Evolutionary conservation across 2,329 filamentous ascomycete genomes (phyloP).

Genomic region (Aaosphaeria pasadenensis): DNA sequence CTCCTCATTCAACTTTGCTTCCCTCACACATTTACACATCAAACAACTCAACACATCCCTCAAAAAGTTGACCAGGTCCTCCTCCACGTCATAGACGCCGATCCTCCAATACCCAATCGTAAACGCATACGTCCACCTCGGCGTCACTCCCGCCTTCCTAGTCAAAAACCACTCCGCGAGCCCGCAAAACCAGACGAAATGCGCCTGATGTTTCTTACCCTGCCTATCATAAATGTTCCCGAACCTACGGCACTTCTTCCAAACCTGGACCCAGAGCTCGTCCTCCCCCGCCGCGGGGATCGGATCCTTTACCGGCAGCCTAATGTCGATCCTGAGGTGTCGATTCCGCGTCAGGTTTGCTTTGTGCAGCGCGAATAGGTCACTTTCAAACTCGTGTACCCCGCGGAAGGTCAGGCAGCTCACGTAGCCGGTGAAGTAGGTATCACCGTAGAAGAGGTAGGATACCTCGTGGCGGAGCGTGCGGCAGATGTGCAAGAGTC

Average conservation of each 20-base stretch:
- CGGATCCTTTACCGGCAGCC: neutral
- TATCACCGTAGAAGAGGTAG: constrained; percentile 20
- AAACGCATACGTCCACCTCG: neutral
- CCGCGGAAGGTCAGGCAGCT: constrained; percentile 14
- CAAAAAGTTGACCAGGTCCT: neutral
- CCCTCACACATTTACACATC: constrained; percentile 5
- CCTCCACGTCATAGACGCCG: too few species aligned
- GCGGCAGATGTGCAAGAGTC: constrained; percentile 17
- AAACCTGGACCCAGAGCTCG: constrained; percentile 1
- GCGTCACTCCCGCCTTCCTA: constrained; percentile 1
- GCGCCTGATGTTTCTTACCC: constrained; percentile 1
- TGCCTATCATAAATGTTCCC: constrained; percentile 20
- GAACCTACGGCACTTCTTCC: constrained; percentile 18
- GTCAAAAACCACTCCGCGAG: constrained; percentile 15
- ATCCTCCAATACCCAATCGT: neutral
- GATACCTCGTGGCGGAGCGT: constrained; percentile 26
- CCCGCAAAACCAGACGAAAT: constrained; percentile 17
- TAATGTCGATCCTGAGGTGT: constrained; percentile 5
- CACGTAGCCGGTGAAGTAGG: constrained; percentile 13
- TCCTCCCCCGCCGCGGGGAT: neutral
- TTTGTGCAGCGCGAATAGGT: constrained; percentile 13
- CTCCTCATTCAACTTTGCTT: neutral
- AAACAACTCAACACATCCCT: constrained; percentile 1
- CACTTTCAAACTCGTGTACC: constrained; percentile 12
- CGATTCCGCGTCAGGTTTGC: constrained; percentile 14